A percentile compares a stretch with the other conserved stretches of the same genome.
Conservation (phyloP, 1,139 yeast species). For the Taphrina confusa region DNA sequence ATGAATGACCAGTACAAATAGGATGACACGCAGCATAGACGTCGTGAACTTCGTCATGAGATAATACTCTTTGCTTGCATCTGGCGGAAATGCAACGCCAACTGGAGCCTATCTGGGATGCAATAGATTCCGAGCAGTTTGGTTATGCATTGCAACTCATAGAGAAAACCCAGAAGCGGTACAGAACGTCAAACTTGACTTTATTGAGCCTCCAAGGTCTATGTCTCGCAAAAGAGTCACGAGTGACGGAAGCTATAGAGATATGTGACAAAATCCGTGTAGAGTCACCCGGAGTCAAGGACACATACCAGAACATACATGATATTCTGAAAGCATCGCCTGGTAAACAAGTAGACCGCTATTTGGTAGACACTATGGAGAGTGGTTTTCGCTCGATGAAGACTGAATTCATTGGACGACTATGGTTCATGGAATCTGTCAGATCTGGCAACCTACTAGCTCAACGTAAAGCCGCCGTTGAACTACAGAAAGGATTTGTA, state of each 20-base stretch:
- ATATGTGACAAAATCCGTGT: conserved; percentile 8
- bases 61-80: neutral
- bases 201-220: conserved; percentile 16
- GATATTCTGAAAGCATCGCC: conserved; percentile 8
- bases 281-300: neutral
- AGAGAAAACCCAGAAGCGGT: conserved; percentile 16
- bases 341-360: neutral
- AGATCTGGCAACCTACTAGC: conserved; percentile 14
- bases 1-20: too few relatives aligned
- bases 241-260: conserved; percentile 3
- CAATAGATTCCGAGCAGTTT: conserved; percentile 24
- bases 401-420: conserved; percentile 18
- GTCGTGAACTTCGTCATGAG: too few relatives aligned
- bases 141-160: conserved; percentile 18
- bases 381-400: neutral
- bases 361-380: conserved; percentile 16
- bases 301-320: conserved; percentile 26
- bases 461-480: conserved; percentile 30
- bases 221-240: conserved; percentile 4
- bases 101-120: conserved; percentile 25
- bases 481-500: conserved; percentile 33
- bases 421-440: conserved; percentile 30
- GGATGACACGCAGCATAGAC: too few relatives aligned
- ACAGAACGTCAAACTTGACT: conserved; percentile 10
- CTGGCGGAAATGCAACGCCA: conserved; percentile 2